Percentiles rank a stretch among this genome's conserved stretches.
These are phyloP conservation scores for Bipolaris gigantea DNA, from an alignment of 2,329 filamentous ascomycete species.

Conservation along the genomic window DNA sequence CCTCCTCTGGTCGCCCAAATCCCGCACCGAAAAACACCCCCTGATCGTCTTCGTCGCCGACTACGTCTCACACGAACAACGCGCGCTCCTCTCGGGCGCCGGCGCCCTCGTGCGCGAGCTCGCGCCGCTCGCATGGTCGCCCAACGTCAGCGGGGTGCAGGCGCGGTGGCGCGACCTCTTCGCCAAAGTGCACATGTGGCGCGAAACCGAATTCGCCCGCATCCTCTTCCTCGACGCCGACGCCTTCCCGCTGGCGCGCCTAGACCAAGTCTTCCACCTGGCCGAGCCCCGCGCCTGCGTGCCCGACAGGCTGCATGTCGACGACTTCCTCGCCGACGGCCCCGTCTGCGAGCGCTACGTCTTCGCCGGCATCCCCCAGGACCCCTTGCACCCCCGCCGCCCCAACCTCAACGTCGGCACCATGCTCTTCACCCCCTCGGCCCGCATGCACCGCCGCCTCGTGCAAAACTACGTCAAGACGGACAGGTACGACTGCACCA, in stretches of 20 bases:
- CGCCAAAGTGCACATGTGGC: slow-evolving; percentile 44
- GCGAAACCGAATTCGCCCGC: slow-evolving; percentile 34
- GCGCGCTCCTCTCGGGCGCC: slow-evolving; percentile 33
- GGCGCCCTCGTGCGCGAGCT: slow-evolving; percentile 42
- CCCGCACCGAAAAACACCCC: slow-evolving; percentile 30
- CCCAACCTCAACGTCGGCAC: slow-evolving; percentile 38
- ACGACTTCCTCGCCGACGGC: slow-evolving; percentile 28
- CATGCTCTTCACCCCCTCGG: slow-evolving; percentile 38
- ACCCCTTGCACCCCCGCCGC: slow-evolving; percentile 12
- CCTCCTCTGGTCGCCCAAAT: slow-evolving; percentile 36
- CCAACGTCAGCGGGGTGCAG: slow-evolving; percentile 24
- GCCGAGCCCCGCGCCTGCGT: slow-evolving; percentile 25
- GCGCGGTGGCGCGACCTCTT: slow-evolving; percentile 41
- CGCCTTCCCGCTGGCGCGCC: slow-evolving; percentile 35
- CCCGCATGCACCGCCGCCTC: slow-evolving; percentile 34
- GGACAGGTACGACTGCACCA: slow-evolving; percentile 32
- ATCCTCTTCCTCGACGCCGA: slow-evolving; percentile 42
- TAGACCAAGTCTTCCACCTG: slow-evolving; percentile 38
- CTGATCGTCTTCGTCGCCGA: slow-evolving; percentile 42
- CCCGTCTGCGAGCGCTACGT: slow-evolving; percentile 36
- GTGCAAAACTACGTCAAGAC: slow-evolving; percentile 40
- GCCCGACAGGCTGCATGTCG: slow-evolving; percentile 23
- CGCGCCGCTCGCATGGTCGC: slow-evolving; percentile 31
- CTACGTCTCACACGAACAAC: slow-evolving; percentile 36
- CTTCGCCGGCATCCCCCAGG: slow-evolving; percentile 32